These are phyloP conservation scores for Leonotis leonurus DNA, from an alignment of 257 asterid species.

Conservation along the genomic window DNA sequence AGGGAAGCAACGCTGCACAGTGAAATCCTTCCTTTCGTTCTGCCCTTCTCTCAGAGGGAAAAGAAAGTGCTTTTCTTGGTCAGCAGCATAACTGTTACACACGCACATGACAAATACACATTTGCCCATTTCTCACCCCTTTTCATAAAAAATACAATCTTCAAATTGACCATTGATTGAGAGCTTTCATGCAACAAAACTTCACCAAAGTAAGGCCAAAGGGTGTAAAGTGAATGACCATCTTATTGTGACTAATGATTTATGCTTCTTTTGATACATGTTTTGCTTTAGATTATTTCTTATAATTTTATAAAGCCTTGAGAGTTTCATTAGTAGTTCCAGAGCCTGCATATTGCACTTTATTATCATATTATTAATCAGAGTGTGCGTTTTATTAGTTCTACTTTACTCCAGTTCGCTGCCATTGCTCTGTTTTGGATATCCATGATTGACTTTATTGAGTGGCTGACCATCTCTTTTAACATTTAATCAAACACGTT, in stretches of 20 bases:
- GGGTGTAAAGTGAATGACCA: constrained; percentile 29
- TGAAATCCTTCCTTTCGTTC: constrained; percentile 25
- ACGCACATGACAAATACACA: constrained; percentile 31
- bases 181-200: constrained; percentile 37
- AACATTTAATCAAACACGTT: neutral
- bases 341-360: constrained; percentile 30
- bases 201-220: constrained; percentile 29
- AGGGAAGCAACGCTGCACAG: constrained; percentile 26
- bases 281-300: constrained; percentile 33
- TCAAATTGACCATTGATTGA: constrained; percentile 48
- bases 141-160: constrained; percentile 42
- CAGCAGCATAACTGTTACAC: constrained; percentile 51
- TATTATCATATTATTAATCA: constrained; percentile 23
- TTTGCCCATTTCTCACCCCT: constrained; percentile 45
- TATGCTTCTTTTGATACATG: constrained; percentile 53
- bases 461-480: constrained; percentile 25
- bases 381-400: constrained; percentile 16
- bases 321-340: constrained; percentile 28
- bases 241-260: constrained; percentile 36
- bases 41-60: constrained; percentile 24
- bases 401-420: constrained; percentile 17
- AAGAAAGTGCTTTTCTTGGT: constrained; percentile 55
- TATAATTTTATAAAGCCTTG: constrained; percentile 33
- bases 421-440: constrained; percentile 28
- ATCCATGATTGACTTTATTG: constrained; percentile 38